Evolutionary conservation across 441 rosid species (phyloP).

Genomic region (Arabidopsis lyrata): DNA sequence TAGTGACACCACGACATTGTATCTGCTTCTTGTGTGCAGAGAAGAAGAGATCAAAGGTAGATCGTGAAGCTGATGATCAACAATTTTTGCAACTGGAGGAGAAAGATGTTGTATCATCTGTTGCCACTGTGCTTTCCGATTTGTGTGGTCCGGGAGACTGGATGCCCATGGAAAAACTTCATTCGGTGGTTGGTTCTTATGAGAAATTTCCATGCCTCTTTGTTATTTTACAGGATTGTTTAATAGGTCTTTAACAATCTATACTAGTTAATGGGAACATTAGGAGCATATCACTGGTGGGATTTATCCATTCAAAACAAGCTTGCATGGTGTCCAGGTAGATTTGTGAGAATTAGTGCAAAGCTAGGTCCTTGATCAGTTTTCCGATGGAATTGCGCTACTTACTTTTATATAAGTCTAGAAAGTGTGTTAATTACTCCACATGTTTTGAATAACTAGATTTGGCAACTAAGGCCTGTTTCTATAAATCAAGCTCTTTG

Average conservation of each 20-base stretch:
- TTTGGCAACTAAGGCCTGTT: background rate
- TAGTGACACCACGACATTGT: background rate
- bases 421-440: background rate
- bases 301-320: background rate
- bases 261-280: background rate
- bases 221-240: background rate
- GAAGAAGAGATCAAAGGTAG: slow-evolving; percentile 77
- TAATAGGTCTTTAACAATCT: background rate
- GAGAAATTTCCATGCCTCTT: background rate
- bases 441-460: background rate
- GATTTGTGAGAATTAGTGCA: slow-evolving; percentile 29
- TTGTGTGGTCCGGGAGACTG: slow-evolving; percentile 98
- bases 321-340: background rate
- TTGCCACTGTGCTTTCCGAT: slow-evolving; percentile 95
- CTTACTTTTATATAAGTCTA: background rate
- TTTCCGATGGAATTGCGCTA: background rate
- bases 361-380: background rate
- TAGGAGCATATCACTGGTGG: background rate
- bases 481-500: background rate
- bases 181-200: slow-evolving; percentile 66
- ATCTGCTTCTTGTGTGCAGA: slow-evolving; percentile 50
- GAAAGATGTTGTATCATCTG: slow-evolving; percentile 97
- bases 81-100: slow-evolving; percentile 90
- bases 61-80: slow-evolving; percentile 91
- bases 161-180: slow-evolving; percentile 98